Evolutionary conservation across 257 asterid genomes (phyloP), one percentile per base, ranked within the genome.

Genomic region (Scutellaria barbata): DNA sequence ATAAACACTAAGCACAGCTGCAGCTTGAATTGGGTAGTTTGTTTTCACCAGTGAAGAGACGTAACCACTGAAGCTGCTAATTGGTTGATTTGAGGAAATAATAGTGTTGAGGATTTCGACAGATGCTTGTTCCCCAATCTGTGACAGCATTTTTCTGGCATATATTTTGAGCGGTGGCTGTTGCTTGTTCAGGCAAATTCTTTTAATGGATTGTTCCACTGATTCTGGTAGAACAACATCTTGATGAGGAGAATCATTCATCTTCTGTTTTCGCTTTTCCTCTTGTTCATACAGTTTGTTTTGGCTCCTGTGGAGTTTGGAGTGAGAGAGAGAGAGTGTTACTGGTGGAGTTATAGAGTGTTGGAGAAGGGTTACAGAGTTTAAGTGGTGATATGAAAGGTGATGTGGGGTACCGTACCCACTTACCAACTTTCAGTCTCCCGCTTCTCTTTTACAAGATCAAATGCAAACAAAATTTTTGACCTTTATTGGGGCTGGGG

Each of bases 91-190:
- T 8, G 53, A 17, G 45, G 53, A 60, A 17, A 35, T 6, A 17
- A 61, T 5, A 0, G 39, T 37, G 16, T 50, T 48, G 45, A 71
- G 63, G 40, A 71, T 48, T n/a, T 48, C 37, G 12, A 71, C 0
- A 5, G 76, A 61, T 1, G 53, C 30, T 45, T 37, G 18, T 62
- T 71, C 76, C 45, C 69, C 76, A 12, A 71, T 71, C 5, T 8
- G 50, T 12, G 17, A 10, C 45, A 71, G 63, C 76, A 71, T 37
- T 12, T 12, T 5, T 50, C 76, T 60, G 45, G 18, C 52, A 25
- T 48, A 60, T 8, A 0, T 1, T 41, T 5, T 39, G 11, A 48
- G 43, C 42, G 76, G 76, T 17, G 53, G 63, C 54, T 7, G 69
- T 22, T 48, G 57, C 53, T 18, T 60, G 9, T 48, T 69, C 0